Evolutionary conservation across 176 grass and related monocot species (phyloP), one percentile per base, ranked within the genome.

Genomic region (Phoenix dactylifera): DNA sequence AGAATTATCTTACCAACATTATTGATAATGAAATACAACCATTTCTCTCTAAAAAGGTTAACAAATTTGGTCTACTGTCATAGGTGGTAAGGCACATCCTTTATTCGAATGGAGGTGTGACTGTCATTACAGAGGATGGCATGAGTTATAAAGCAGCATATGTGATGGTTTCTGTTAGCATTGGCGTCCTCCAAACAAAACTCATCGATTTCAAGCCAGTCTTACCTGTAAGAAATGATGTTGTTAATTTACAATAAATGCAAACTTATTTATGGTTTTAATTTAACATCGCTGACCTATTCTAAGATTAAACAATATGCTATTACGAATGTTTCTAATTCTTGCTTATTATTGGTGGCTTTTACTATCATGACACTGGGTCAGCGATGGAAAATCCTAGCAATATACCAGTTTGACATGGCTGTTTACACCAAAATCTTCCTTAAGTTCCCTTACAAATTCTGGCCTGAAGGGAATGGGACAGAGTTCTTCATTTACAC

Each of bases 361-460:
- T 12, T 44, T 1, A 44, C 35, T 6, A 3, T 44, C 35, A 44
- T 1, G 7, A 44, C 10, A 14, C 6, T 3, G 35, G 35, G 26
- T 16, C 32, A 83, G 83, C 0, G 24, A n/a, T 74, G 76, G 76
- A 92, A 92, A 65, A 74, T 92, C 32, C 3, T 67, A 4, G 65
- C 62, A 1, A 51, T 92, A 4, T 83, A 92, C 52, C 58, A 76
- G 15, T 92, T 90, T 16, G 76, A 91, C 51, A 91, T 86, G 88
- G 60, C 65, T 0, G 57, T 91, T 1, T 86, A 91, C 64, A 91
- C 88, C 60, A 91, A 86, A 74, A 83, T 90, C 54, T 90, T 90
- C 62, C 30, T 90, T 3, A 82, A 65, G 51, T 91, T 91, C 60
- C 87, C 87, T 49, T 55, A 25, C 18, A 71, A 19, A 2, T 91